A percentile compares a stretch with the other conserved stretches of the same genome.
These are phyloP conservation scores for Podaxis carcinomalis DNA, from an alignment of 768 basidiomycete genomes.

Conservation along the genomic window DNA sequence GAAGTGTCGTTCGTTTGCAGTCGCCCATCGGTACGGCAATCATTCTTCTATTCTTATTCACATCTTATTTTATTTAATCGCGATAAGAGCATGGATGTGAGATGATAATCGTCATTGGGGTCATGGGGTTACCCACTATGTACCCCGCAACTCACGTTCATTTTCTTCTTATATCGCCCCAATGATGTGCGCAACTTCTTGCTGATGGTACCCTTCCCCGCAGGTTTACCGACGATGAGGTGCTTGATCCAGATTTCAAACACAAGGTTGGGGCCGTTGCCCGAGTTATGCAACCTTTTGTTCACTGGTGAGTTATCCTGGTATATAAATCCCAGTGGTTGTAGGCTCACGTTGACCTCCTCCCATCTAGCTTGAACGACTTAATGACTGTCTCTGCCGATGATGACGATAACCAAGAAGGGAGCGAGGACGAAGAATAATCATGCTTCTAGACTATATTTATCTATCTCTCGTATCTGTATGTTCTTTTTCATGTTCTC, in stretches of 20 bases:
- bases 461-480: not conserved
- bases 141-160: conserved; percentile 4
- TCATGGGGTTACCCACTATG: not conserved
- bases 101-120: not conserved
- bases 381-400: conserved; percentile 54
- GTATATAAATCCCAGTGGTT: not conserved
- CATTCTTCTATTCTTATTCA: not conserved
- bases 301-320: conserved; percentile 57
- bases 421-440: not conserved
- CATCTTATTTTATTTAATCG: not conserved
- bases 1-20: conserved; percentile 76
- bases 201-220: not conserved
- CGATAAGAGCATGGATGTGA: too few relatives aligned
- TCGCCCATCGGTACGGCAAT: conserved; percentile 49
- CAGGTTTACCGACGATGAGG: conserved; percentile 76
- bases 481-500: not conserved
- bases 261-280: conserved; percentile 54
- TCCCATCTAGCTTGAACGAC: conserved; percentile 56
- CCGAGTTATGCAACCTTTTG: conserved; percentile 63
- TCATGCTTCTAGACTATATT: not conserved
- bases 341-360: not conserved
- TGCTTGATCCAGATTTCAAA: conserved; percentile 61
- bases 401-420: conserved; percentile 20
- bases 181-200: not conserved
- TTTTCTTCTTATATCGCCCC: not conserved